phyloP scores from a whole-genome alignment of 2,329 filamentous ascomycete species.

The Grosmannia serpens region DNA sequence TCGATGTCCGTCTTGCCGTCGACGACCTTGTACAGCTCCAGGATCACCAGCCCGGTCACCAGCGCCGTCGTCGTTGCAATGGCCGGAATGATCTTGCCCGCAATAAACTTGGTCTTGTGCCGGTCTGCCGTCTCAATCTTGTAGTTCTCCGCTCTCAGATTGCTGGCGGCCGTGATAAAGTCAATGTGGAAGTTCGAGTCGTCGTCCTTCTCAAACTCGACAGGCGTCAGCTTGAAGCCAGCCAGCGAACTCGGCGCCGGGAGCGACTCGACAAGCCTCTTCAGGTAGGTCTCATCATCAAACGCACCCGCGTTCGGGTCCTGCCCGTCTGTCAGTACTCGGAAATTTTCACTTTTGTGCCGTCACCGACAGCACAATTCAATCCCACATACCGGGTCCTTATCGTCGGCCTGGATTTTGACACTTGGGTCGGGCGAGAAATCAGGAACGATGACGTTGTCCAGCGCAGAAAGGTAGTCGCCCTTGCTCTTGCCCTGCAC shows the following conservation, averaged over 20 bases:
- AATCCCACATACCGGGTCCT: constrained; percentile 56
- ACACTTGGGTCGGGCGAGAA: constrained; percentile 83
- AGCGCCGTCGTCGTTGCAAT: constrained; percentile 96
- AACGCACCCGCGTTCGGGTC: constrained; percentile 67
- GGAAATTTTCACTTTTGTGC: too few relatives aligned
- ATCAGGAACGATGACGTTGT: constrained; percentile 91
- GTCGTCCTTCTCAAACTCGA: constrained; percentile 96
- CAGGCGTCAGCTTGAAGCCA: constrained; percentile 79
- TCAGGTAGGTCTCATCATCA: constrained; percentile 66
- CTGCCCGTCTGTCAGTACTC: constrained; percentile 22
- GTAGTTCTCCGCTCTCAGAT: constrained; percentile 94
- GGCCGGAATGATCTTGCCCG: constrained; percentile 97
- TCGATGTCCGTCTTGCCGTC: constrained; percentile 95
- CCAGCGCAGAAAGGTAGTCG: constrained; percentile 68
- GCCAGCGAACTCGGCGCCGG: constrained; percentile 71
- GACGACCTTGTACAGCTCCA: constrained; percentile 93
- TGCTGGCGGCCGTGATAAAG: constrained; percentile 96
- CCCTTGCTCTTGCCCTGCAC: constrained; percentile 59
- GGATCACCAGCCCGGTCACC: constrained; percentile 82
- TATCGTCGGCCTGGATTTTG: constrained; percentile 95
- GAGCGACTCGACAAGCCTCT: constrained; percentile 59
- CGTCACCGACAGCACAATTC: not conserved
- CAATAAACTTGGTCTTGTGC: constrained; percentile 99
- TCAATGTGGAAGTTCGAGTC: constrained; percentile 98
- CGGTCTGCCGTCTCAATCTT: constrained; percentile 86